Evolutionary conservation across 2,329 filamentous ascomycete genomes (phyloP), one percentile per base, ranked within the genome.

Genomic region (Sporothrix pallida): DNA sequence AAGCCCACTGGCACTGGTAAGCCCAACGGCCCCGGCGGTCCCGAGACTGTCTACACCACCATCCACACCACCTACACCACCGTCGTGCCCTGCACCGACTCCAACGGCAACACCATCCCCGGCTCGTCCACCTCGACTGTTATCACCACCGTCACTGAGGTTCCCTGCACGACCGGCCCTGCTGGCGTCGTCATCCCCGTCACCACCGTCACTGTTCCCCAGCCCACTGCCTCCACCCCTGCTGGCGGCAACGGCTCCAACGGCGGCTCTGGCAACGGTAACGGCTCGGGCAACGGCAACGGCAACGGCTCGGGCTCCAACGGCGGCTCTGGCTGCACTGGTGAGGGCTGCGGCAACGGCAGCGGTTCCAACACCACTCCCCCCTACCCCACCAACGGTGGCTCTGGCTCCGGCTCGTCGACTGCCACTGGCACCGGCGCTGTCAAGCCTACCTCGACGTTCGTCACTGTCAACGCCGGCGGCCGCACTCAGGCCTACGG

Each of bases 11-110:
- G 7, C 13, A 44, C 60, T 17, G 56, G 15, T 52, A 31, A 26
- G 23, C 23, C 9, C 52, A 56, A 20, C 52, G n/a, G n/a, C 54
- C 2, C 54, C 20, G 12, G 54, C 54, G 54, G 23, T 9, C 54
- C 54, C 26, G 58, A 37, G 7, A 20, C n/a, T 10, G 79, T 80
- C 72, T 80, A 80, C 68, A 88, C 88, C 73, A 86, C 85, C 74
- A 82, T 88, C 78, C 79, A 81, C 60, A 81, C 87, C 73, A 80
- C 81, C 72, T 84, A 85, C 78, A 89, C 87, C 77, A 85, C 87
- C 48, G 81, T 88, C 54, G 82, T 87, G 54, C 83, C 86, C 69
- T 86, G 83, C 79, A 86, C 84, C 63, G 81, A 87, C 76, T 80
- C 80, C 52, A 82, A 83, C 58, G 84, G 84, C 76, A 48, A 80